Evolutionary conservation across 2,329 filamentous ascomycete genomes (phyloP).

Genomic region (Cyphellophora europaea): DNA sequence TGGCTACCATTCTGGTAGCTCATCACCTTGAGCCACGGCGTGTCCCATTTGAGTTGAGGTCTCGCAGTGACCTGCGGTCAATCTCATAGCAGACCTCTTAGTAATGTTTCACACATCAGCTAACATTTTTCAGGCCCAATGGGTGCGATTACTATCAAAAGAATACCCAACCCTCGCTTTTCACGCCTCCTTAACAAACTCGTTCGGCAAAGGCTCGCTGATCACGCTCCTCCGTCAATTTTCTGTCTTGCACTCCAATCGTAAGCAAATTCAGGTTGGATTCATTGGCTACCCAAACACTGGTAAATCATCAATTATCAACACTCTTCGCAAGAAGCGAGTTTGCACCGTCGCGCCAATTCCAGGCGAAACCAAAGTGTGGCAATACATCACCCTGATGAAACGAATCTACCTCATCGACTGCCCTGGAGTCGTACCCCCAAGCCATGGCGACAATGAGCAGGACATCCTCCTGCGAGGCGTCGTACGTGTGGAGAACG

Average conservation of each 20-base stretch:
- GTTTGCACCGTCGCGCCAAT: conserved; percentile 91
- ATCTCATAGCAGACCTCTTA: conserved; percentile 80
- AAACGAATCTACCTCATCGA: conserved; percentile 93
- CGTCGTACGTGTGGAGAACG: conserved; percentile 89
- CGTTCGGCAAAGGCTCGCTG: conserved; percentile 89
- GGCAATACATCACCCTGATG: conserved; percentile 96
- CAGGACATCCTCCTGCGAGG: conserved; percentile 83
- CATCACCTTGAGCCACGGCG: conserved; percentile 63
- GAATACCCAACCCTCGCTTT: conserved; percentile 92
- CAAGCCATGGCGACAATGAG: conserved; percentile 71
- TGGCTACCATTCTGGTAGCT: conserved; percentile 78
- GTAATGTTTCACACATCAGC: conserved; percentile 87
- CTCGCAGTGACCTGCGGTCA: conserved; percentile 41
- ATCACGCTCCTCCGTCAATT: conserved; percentile 92
- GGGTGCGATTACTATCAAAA: conserved; percentile 81
- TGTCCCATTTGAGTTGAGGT: conserved; percentile 98
- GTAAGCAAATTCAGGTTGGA: conserved; percentile 91
- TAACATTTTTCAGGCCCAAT: conserved; percentile 63
- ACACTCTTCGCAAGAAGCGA: conserved; percentile 88
- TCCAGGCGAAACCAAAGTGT: conserved; percentile 93
- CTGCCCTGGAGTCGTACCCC: conserved; percentile 91
- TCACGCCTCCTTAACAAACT: conserved; percentile 88
- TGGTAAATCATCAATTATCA: conserved; percentile 95
- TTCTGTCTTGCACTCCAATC: conserved; percentile 74
- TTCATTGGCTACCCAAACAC: conserved; percentile 87